Evolutionary conservation across 768 basidiomycete species (phyloP), one percentile per base, ranked within the genome.

Genomic region (Pisolithus tinctorius): DNA sequence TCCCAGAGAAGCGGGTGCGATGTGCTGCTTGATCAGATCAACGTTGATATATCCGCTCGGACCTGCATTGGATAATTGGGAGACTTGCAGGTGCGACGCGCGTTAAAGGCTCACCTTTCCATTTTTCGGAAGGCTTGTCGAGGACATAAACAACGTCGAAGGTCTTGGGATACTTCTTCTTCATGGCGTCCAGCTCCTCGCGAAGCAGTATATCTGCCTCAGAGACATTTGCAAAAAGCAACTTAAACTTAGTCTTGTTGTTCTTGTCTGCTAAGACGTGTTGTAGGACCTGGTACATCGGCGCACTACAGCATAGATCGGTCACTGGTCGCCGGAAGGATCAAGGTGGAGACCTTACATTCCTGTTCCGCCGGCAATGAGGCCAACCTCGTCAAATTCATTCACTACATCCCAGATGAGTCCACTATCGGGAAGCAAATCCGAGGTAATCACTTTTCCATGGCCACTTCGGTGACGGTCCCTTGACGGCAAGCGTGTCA

Each of bases 191-290:
- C 55, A 92, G 76, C 58, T 86, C 83, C 62, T 87, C 79, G 48
- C 84, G 82, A 55, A 95, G 79, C 48, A 94, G 82, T 55, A 99
- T 96, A 64, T 99, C 96, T 48, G 79, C 75, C 64, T 93, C 90
- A 13, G 91, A 81, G 37, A 93, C 78, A 67, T 98, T 98, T 37
- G 89, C 84, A 70, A 88, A 98, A 60, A 99, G 72, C 50, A 98
- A 76, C 44, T 85, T 95, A 75, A 91, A 96, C 61, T 93, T 93
- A 54, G 96, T 97, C 74, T 84, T 91, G 81, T 98, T 96, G 39
- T 69, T 59, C 30, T 80, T 76, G 61, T 90, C 84, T 1, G 82
- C 59, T 52, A 85, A 79, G 8, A 90, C 86, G 64, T 93, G 82
- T 41, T 74, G 74, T 42, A 94, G 63, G 60, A 96, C 71, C 68